phyloP scores from a whole-genome alignment of 1,139 yeast genomes.

The Scheffersomyces titani region DNA sequence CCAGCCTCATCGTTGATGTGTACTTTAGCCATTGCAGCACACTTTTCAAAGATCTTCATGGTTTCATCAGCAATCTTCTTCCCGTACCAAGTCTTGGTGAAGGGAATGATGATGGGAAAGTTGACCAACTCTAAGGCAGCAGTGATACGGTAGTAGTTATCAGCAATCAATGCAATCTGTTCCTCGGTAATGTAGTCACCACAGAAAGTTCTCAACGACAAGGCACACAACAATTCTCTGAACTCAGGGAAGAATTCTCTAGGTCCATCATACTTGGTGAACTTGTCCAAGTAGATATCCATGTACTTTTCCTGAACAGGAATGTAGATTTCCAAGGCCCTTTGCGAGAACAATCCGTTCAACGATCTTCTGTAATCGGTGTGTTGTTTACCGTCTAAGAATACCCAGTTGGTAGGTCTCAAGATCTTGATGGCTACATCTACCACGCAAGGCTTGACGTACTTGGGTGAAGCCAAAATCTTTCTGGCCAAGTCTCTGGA shows the following conservation, averaged over 20 bases:
- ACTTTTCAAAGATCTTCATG: constrained; percentile 83
- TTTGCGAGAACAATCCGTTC: constrained; percentile 83
- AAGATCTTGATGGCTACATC: constrained; percentile 92
- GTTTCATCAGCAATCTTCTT: constrained; percentile 90
- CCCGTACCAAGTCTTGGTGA: constrained; percentile 98
- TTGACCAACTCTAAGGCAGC: constrained; percentile 96
- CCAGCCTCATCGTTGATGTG: constrained; percentile 76
- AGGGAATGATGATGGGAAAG: constrained; percentile 94
- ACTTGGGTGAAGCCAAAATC: constrained; percentile 79
- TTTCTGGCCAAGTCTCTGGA: constrained; percentile 89
- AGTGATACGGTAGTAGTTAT: constrained; percentile 86
- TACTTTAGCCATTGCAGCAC: constrained; percentile 84
- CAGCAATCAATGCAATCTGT: constrained; percentile 84
- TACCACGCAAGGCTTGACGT: constrained; percentile 95
- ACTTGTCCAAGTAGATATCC: constrained; percentile 74
- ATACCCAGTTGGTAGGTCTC: constrained; percentile 97
- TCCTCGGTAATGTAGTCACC: constrained; percentile 92
- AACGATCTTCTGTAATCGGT: constrained; percentile 88
- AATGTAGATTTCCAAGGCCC: constrained; percentile 79
- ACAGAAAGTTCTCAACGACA: constrained; percentile 89
- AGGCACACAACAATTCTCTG: constrained; percentile 94
- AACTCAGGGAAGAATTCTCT: constrained; percentile 85
- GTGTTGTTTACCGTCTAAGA: constrained; percentile 93
- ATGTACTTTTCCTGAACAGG: constrained; percentile 83
- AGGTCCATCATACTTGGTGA: constrained; percentile 62